A percentile compares a stretch with the other conserved stretches of the same genome.
These are phyloP conservation scores for Dactylellina haptotyla DNA, from an alignment of 2,329 filamentous ascomycete species.

Conservation along the genomic window DNA sequence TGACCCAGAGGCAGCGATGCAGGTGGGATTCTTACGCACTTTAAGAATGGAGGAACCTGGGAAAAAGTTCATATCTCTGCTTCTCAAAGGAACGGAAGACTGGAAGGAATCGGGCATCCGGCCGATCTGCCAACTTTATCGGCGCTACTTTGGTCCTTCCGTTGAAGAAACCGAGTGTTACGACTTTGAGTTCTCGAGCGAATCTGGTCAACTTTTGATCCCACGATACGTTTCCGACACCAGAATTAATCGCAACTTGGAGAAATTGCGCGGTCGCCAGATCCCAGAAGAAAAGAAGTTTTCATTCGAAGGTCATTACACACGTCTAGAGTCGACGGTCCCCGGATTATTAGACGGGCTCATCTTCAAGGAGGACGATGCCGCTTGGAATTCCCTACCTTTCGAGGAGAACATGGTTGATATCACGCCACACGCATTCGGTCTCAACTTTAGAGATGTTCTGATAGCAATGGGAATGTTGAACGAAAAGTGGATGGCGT, in stretches of 20 bases:
- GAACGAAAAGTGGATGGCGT: constrained; percentile 58
- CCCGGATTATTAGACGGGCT: neutral
- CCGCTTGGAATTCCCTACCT: neutral
- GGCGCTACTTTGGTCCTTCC: neutral
- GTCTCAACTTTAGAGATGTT: constrained; percentile 61
- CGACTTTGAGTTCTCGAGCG: neutral
- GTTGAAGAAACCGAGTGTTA: neutral
- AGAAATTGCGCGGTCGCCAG: neutral
- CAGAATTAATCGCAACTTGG: neutral
- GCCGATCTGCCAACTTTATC: neutral
- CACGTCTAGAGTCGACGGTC: neutral
- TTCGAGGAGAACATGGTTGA: neutral
- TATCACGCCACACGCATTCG: neutral
- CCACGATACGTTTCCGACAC: neutral
- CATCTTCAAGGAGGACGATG: neutral
- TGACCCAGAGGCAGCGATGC: neutral
- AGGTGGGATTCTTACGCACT: neutral
- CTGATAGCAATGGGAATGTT: constrained; percentile 61
- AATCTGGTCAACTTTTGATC: neutral
- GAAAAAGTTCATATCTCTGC: neutral
- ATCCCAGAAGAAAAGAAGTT: neutral
- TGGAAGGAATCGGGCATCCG: neutral
- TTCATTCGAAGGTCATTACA: neutral
- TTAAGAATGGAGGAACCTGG: neutral
- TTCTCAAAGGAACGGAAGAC: neutral